A percentile compares a stretch with the other conserved stretches of the same genome.
Evolutionary conservation across 2,329 filamentous ascomycete genomes (phyloP).

Genomic region (Trichoderma sp.): DNA sequence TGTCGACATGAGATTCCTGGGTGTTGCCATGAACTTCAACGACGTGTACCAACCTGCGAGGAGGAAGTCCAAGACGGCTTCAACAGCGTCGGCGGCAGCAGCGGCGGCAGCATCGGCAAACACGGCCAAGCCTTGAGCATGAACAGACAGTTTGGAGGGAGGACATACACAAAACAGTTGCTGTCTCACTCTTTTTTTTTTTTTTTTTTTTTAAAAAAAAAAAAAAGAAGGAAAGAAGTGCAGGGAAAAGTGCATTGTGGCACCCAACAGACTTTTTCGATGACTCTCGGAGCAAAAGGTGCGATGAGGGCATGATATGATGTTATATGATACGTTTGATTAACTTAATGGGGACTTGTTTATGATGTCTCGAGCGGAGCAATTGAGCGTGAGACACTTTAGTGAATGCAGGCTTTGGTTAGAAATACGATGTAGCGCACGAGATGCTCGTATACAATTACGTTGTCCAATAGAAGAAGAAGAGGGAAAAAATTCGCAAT

Average conservation of each 20-base stretch:
- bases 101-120: conserved; percentile 33
- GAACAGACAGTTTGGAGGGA: background rate
- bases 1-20: conserved; percentile 92
- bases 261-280: background rate
- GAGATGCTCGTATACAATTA: background rate
- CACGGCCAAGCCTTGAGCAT: conserved; percentile 37
- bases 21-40: conserved; percentile 99
- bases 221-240: background rate
- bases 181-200: no score
- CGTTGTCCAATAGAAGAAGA: background rate
- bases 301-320: conserved; percentile 19
- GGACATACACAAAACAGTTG: background rate
- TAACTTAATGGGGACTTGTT: conserved; percentile 4
- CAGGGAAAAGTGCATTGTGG: background rate
- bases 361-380: background rate
- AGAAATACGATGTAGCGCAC: background rate
- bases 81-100: conserved; percentile 34
- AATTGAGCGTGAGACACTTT: background rate
- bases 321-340: conserved; percentile 13
- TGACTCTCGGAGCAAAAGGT: background rate
- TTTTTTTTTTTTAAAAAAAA: no score
- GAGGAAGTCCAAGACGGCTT: conserved; percentile 57
- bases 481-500: background rate
- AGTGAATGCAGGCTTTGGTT: background rate
- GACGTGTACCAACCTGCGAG: conserved; percentile 85